Percentiles rank a stretch among this genome's conserved stretches.
Evolutionary conservation across 83 land plant species (phyloP).

Genomic region (Thuja plicata): DNA sequence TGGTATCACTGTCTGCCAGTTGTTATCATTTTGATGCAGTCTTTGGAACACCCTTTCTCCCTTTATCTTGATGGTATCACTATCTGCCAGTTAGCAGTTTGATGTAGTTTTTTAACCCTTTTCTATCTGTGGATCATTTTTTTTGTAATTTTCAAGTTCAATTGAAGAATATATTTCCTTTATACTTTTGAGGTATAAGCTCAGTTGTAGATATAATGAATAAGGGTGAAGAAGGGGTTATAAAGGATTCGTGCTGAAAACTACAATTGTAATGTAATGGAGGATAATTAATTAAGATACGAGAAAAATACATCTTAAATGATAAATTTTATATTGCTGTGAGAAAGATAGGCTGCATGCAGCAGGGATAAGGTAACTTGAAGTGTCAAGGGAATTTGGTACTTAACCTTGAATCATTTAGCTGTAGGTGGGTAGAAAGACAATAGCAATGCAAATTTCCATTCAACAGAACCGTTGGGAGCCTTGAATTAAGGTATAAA

Average conservation of each 20-base stretch:
- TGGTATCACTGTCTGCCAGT: too few relatives aligned
- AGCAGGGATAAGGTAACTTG: not conserved
- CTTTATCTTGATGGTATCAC: too few relatives aligned
- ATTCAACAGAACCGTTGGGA: not conserved
- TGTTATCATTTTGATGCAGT: too few relatives aligned
- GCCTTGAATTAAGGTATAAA: not conserved
- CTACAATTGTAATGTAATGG: not conserved
- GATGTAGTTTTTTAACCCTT: too few relatives aligned
- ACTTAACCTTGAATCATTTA: not conserved
- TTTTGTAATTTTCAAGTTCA: not conserved
- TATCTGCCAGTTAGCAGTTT: too few relatives aligned
- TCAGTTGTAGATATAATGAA: not conserved
- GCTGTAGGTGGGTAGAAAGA: not conserved
- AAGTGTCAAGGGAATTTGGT: not conserved
- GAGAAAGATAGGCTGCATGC: too few relatives aligned
- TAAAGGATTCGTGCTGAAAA: not conserved
- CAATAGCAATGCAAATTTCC: not conserved
- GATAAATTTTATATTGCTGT: too few relatives aligned
- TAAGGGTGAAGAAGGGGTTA: not conserved
- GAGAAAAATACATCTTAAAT: not conserved
- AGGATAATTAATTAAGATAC: not conserved
- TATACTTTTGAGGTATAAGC: not conserved
- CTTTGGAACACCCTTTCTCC: too few relatives aligned
- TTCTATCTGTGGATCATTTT: not conserved
- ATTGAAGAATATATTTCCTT: not conserved